Percentiles rank a stretch among this genome's conserved stretches.
Conservation (phyloP, 768 basidiomycete genomes). For the Lactarius deliciosus region DNA sequence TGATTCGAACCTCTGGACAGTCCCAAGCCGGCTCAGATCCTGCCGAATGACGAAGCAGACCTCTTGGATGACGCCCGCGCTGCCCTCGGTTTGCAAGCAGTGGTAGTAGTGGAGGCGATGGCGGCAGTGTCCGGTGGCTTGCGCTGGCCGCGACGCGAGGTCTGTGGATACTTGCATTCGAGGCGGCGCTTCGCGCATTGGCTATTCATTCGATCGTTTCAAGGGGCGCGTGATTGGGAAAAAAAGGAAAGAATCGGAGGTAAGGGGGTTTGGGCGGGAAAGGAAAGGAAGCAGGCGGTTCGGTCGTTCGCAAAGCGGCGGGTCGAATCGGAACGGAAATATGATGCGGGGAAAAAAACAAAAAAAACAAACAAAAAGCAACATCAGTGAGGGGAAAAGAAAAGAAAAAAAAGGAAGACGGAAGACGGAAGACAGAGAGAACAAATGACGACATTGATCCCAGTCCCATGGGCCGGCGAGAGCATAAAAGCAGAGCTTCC, state of each 20-base stretch:
- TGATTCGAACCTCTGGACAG: not conserved
- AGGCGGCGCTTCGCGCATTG: conserved; percentile 30
- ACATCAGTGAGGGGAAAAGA: not conserved
- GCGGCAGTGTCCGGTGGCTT: conserved; percentile 13
- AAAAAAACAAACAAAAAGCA: not conserved
- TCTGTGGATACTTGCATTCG: conserved; percentile 27
- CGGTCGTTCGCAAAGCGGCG: conserved; percentile 6
- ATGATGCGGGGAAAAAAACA: not conserved
- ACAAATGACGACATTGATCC: too few species aligned
- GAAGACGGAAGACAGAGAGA: too few species aligned
- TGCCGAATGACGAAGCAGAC: not conserved
- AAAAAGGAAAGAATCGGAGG: conserved; percentile 18
- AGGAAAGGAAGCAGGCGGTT: conserved; percentile 2
- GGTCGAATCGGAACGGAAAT: conserved; percentile 1
- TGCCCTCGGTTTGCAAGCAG: conserved; percentile 27
- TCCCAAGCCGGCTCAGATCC: not conserved
- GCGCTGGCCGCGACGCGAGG: conserved; percentile 33
- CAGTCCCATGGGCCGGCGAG: too few species aligned
- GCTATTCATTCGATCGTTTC: conserved; percentile 7
- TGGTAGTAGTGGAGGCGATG: conserved; percentile 16
- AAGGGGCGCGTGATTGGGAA: conserved; percentile 10
- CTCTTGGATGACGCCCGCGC: conserved; percentile 17
- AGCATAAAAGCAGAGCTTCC: conserved; percentile 11
- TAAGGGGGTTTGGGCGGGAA: not conserved
- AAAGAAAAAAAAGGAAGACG: conserved; percentile 1